Evolutionary conservation across 352 stramenopile genomes (phyloP).

Genomic region (Elongisporangium undulatum): DNA sequence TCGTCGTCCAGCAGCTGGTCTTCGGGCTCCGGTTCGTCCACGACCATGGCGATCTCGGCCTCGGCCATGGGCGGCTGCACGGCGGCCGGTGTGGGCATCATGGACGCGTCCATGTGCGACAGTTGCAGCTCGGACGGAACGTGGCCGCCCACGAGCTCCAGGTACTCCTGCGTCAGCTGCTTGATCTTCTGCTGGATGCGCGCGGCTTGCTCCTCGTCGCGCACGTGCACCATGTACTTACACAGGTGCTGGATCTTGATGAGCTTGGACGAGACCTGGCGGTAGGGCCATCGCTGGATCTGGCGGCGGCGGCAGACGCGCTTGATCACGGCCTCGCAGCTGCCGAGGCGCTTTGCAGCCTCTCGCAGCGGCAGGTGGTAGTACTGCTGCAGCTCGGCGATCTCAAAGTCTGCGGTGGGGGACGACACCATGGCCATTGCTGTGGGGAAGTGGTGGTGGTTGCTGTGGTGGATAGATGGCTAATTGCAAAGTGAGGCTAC

Average conservation of each 20-base stretch:
- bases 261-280: conserved; percentile 80
- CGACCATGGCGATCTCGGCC: conserved; percentile 37
- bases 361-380: conserved; percentile 81
- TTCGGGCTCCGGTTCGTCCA: conserved; percentile 40
- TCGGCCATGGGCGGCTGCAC: conserved; percentile 43
- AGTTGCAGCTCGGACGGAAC: conserved; percentile 72
- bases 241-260: conserved; percentile 85
- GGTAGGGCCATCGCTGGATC: conserved; percentile 82
- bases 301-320: conserved; percentile 73
- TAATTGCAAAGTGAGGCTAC: background rate
- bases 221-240: conserved; percentile 82
- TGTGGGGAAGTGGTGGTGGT: background rate
- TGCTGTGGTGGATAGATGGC: background rate
- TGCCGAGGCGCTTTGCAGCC: conserved; percentile 63
- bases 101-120: conserved; percentile 42
- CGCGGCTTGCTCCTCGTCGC: conserved; percentile 57
- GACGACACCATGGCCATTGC: background rate
- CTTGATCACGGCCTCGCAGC: conserved; percentile 81
- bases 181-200: conserved; percentile 78
- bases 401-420: conserved; percentile 63
- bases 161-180: conserved; percentile 75
- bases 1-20: conserved; percentile 35
- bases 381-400: conserved; percentile 80
- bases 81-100: conserved; percentile 34
- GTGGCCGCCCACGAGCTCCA: conserved; percentile 70